Conservation (phyloP, 495 filamentous ascomycete species). For the Staphylotrichum longicolle region DNA sequence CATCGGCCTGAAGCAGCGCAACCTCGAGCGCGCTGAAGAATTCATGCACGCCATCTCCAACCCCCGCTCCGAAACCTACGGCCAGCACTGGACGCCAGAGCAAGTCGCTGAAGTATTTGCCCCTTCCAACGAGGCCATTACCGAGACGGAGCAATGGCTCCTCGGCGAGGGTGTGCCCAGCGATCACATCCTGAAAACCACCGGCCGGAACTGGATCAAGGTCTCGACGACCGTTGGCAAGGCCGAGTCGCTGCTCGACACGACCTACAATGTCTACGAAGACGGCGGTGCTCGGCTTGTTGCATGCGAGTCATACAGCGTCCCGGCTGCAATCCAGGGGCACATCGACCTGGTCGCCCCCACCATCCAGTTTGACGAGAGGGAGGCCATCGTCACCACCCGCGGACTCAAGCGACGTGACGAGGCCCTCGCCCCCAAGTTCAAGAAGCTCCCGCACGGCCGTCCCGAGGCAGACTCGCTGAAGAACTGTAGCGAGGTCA, state of each 20-base stretch:
- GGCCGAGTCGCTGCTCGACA: constrained; percentile 52
- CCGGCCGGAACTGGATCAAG: constrained; percentile 46
- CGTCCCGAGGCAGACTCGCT: constrained; percentile 15
- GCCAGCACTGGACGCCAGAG: constrained; percentile 26
- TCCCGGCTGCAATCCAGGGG: constrained; percentile 24
- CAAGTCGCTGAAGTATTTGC: constrained; percentile 25
- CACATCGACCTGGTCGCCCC: constrained; percentile 34
- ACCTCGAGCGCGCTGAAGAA: constrained; percentile 33
- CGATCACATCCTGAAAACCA: constrained; percentile 48
- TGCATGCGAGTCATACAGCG: constrained; percentile 45
- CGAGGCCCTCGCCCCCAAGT: constrained; percentile 11
- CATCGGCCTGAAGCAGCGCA: constrained; percentile 35
- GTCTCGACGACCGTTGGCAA: constrained; percentile 53
- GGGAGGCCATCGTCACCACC: constrained; percentile 1
- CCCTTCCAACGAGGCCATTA: constrained; percentile 16
- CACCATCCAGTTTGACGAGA: constrained; percentile 32
- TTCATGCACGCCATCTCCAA: constrained; percentile 33
- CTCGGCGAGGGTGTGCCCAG: constrained; percentile 43
- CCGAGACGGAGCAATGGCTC: constrained; percentile 43
- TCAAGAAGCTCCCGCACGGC: constrained; percentile 14
- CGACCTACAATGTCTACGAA: constrained; percentile 55
- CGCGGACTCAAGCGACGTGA: constrained; percentile 22
- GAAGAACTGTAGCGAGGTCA: constrained; percentile 34
- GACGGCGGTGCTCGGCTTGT: constrained; percentile 46
- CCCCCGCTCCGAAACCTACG: constrained; percentile 31